Base-by-base conservation (phyloP, 2,329 filamentous ascomycete species). In the Dothideomycetes sp. region DNA sequence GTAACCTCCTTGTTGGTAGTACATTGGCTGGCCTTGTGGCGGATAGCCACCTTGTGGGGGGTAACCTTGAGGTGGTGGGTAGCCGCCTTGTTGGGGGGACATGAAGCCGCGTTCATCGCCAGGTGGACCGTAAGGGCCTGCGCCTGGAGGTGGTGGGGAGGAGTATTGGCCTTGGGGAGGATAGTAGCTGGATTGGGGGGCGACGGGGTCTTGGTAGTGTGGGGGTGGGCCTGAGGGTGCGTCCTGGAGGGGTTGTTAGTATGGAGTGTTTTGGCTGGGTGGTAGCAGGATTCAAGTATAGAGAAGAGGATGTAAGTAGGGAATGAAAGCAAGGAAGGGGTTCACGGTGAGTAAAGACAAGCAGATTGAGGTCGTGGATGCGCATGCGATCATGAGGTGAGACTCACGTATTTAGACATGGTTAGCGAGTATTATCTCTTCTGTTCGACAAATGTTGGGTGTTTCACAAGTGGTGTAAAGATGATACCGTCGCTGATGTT, bases 1-100 rank as follows among this genome's bases (percentile, higher is more conserved):
- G 32, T 59, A 55, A 17, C 51, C 52, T 36, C 60, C 60, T 33
- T 57, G 60, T 37, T 58, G 60, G 43, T 64, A 64, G 38, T 61
- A 57, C 56, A 62, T 61, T 2, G 44, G 45, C 18, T 51, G 52
- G 33, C 46, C 53, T 35, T 56, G 56, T 9, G 52, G 59, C 5
- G 56, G 55, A 9, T 41, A 43, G 10, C 33, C 34, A 17, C 43
- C 47, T 12, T 43, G 44, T 13, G 33, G 44, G 8, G 35, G 44
- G 29, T 42, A 43, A 5, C 33, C 32, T 10, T 37, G 30, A 8
- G 11, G 29, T 2, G 31, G 43, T 7, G 30, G 24, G 10, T 43
- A 34, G 4, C 36, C 41, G 8, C 23, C 16, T 18, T 36, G 41
- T 12, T 35, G 41, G 2, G 45, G 49, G 12, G 48, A 45, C 19